phyloP scores from a whole-genome alignment of 257 asterid genomes.

The Penstemon newberryi region DNA sequence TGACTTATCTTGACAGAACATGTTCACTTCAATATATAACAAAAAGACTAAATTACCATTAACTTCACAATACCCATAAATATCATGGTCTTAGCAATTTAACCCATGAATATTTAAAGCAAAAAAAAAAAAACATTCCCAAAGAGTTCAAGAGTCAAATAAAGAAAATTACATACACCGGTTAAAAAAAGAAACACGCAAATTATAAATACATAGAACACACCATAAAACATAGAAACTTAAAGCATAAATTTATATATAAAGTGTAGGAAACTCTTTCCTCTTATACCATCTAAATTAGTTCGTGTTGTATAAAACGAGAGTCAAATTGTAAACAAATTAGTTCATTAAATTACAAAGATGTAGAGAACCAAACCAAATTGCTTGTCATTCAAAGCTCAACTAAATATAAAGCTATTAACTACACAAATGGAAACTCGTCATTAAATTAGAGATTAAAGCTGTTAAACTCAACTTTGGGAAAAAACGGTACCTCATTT shows the following conservation, averaged over 20 bases:
- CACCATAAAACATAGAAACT: too few relatives aligned
- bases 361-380: background rate
- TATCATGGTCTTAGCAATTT: too few relatives aligned
- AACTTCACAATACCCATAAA: too few relatives aligned
- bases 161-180: too few relatives aligned
- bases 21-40: too few relatives aligned
- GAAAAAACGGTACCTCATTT: constrained; percentile 55
- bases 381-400: background rate
- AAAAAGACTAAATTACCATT: too few relatives aligned
- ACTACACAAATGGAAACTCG: background rate
- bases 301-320: too few relatives aligned
- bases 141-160: too few relatives aligned
- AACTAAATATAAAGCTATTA: background rate
- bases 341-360: background rate
- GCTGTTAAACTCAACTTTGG: background rate
- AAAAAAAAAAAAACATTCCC: too few relatives aligned
- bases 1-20: background rate
- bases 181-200: too few relatives aligned
- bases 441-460: background rate
- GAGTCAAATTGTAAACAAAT: background rate
- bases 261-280: background rate
- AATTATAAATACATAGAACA: too few relatives aligned
- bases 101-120: too few relatives aligned
- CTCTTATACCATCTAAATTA: background rate
- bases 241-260: background rate